These are phyloP conservation scores for Marchantia paleacea DNA, from an alignment of 225 moss, liverwort and hornwort genomes.

Conservation along the genomic window DNA sequence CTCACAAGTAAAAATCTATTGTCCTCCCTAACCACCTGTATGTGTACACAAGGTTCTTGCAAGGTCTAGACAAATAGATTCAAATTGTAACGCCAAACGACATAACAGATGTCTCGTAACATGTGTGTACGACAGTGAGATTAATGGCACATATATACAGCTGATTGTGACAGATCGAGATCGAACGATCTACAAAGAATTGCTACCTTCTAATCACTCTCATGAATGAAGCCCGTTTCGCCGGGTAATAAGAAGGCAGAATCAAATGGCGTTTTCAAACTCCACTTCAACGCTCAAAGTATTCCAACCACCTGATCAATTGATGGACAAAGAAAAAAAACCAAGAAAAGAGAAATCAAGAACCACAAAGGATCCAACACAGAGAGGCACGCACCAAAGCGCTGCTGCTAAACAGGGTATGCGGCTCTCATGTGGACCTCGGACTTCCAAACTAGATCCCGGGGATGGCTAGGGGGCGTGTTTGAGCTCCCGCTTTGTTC, in stretches of 20 bases:
- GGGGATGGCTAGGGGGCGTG: not conserved
- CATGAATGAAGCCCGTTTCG: not conserved
- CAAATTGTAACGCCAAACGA: too few relatives aligned
- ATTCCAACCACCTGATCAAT: not conserved
- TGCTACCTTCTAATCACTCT: not conserved
- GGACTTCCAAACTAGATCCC: slow-evolving; percentile 20
- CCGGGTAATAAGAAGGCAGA: not conserved
- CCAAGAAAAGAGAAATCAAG: not conserved
- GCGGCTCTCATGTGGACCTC: slow-evolving; percentile 8
- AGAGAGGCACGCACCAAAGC: slow-evolving; percentile 15
- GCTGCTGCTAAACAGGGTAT: slow-evolving; percentile 16
- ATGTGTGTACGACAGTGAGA: too few relatives aligned
- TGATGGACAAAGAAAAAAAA: not conserved
- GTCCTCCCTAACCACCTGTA: too few relatives aligned
- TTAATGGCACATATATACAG: not conserved
- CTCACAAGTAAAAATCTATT: too few relatives aligned
- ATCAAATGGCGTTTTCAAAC: not conserved
- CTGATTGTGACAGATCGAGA: not conserved
- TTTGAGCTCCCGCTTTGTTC: slow-evolving; percentile 20
- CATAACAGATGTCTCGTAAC: too few relatives aligned
- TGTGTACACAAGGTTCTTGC: too few relatives aligned
- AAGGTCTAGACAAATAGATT: too few relatives aligned
- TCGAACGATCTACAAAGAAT: not conserved
- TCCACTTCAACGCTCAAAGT: not conserved
- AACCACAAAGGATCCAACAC: not conserved